Evolutionary conservation across 331 rosid species (phyloP).

Genomic region (Acacia pycnantha): DNA sequence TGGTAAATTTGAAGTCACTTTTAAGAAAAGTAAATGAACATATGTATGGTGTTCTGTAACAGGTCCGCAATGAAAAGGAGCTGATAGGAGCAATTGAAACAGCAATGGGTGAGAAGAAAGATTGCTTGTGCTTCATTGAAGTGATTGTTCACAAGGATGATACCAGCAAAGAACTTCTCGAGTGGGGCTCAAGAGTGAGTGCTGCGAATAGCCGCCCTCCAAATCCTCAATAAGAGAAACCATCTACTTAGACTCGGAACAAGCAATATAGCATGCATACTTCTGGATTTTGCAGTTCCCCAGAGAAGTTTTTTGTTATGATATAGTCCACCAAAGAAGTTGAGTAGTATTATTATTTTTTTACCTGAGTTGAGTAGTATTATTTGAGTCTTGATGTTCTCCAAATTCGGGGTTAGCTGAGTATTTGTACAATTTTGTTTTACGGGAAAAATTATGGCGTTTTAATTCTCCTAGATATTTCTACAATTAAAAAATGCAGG

Average conservation of each 20-base stretch:
- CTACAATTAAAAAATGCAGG: not conserved
- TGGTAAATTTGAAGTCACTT: not conserved
- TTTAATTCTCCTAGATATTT: not conserved
- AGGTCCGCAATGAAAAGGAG: constrained; percentile 41
- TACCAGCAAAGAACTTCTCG: constrained; percentile 50
- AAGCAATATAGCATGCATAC: not conserved
- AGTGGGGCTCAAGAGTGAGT: constrained; percentile 50
- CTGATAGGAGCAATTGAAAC: constrained; percentile 37
- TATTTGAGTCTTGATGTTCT: too few species aligned
- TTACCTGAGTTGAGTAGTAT: too few species aligned
- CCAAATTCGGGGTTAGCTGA: not conserved
- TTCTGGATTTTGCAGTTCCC: not conserved
- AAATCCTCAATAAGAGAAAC: constrained; percentile 37
- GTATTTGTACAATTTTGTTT: not conserved
- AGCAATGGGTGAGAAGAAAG: constrained; percentile 42
- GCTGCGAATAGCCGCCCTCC: constrained; percentile 45
- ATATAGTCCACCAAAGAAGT: not conserved
- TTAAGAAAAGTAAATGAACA: not conserved
- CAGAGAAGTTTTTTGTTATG: not conserved
- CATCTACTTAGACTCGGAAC: not conserved
- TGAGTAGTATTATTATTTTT: too few species aligned
- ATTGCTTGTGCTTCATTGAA: constrained; percentile 51
- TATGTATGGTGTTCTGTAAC: not conserved
- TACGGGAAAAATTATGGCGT: not conserved
- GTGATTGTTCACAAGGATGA: constrained; percentile 51